Evolutionary conservation across 2,329 filamentous ascomycete genomes (phyloP).

Genomic region (Rhinocladiella similis): DNA sequence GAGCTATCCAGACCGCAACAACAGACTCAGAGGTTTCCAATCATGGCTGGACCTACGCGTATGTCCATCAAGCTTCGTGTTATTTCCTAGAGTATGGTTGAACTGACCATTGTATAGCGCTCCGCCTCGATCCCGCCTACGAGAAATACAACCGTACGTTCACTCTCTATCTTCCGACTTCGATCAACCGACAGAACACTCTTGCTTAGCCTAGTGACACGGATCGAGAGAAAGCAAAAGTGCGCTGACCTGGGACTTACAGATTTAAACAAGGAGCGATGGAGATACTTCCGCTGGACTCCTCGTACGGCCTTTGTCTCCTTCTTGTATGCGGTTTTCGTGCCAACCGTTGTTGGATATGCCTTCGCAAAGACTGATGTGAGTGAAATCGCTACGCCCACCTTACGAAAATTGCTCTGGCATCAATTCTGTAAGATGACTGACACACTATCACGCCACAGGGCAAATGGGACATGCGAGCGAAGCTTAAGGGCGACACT

Average conservation of each 20-base stretch:
- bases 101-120: slow-evolving; percentile 35
- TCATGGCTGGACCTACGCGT: slow-evolving; percentile 55
- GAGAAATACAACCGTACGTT: slow-evolving; percentile 53
- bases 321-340: slow-evolving; percentile 71
- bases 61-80: slow-evolving; percentile 31
- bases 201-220: neutral
- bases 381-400: slow-evolving; percentile 47
- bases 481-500: slow-evolving; percentile 85
- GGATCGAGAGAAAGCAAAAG: neutral
- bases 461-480: slow-evolving; percentile 84
- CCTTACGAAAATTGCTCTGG: neutral
- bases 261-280: slow-evolving; percentile 70
- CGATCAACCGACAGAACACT: neutral
- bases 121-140: slow-evolving; percentile 45
- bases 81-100: neutral
- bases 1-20: slow-evolving; percentile 10
- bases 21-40: slow-evolving; percentile 30
- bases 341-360: slow-evolving; percentile 71
- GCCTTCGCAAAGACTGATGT: slow-evolving; percentile 82
- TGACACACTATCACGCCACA: slow-evolving; percentile 42
- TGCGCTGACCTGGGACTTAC: slow-evolving; percentile 43
- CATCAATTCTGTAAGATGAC: slow-evolving; percentile 12
- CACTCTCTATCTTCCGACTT: neutral
- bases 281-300: slow-evolving; percentile 96
- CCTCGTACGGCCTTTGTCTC: slow-evolving; percentile 76